Evolutionary conservation across 1,284 basidiomycete genomes (phyloP).

Genomic region (Rhodotorula sp.): DNA sequence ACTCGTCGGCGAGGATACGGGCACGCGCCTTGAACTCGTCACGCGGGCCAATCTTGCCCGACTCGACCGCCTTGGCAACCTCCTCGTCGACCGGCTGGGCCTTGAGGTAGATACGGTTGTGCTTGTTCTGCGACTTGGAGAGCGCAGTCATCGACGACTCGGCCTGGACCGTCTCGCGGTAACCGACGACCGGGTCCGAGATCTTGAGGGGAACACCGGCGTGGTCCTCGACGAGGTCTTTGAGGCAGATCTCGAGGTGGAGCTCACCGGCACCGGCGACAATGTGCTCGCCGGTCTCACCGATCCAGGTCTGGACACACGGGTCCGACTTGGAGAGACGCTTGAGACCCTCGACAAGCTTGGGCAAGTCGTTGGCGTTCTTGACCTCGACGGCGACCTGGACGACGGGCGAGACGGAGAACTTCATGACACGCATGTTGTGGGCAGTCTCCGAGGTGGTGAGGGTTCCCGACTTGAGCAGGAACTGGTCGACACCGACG

Average conservation of each 20-base stretch:
- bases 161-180: constrained; percentile 95
- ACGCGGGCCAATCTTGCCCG: constrained; percentile 79
- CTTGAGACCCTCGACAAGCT: constrained; percentile 99
- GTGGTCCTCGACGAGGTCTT: constrained; percentile 99
- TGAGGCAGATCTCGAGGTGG: constrained; percentile 98
- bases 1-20: constrained; percentile 92
- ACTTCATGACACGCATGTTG: constrained; percentile 99
- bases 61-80: constrained; percentile 88
- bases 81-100: constrained; percentile 92
- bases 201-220: constrained; percentile 99
- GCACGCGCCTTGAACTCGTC: constrained; percentile 98
- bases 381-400: constrained; percentile 99
- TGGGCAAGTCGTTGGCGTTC: constrained; percentile 98
- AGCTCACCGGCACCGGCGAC: constrained; percentile 99
- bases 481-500: constrained; percentile 99
- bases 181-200: constrained; percentile 97
- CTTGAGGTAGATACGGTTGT: constrained; percentile 96
- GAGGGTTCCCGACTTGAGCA: constrained; percentile 98
- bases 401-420: constrained; percentile 99
- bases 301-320: constrained; percentile 95
- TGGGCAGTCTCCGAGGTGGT: constrained; percentile 97
- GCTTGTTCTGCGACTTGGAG: constrained; percentile 99
- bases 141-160: constrained; percentile 95
- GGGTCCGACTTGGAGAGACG: constrained; percentile 99
- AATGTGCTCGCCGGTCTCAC: constrained; percentile 94